Conservation (phyloP, 139 green algal species). For the Chlamydomonas asymmetrica region DNA sequence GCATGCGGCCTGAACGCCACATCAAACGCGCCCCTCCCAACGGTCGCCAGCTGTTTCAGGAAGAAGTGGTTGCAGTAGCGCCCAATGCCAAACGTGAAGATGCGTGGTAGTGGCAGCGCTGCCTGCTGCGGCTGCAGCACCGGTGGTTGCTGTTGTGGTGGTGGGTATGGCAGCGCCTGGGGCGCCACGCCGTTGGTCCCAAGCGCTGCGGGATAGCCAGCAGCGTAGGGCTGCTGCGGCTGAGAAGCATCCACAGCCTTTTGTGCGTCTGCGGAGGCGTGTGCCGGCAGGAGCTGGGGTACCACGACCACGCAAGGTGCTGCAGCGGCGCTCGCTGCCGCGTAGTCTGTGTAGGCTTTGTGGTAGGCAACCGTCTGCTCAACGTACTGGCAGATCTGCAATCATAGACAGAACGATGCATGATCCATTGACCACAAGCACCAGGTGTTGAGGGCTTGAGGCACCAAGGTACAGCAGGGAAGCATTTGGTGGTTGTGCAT, state of each 20-base stretch:
- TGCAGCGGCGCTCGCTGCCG: not conserved
- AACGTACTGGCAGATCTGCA: slow-evolving; percentile 8
- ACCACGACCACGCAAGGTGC: not conserved
- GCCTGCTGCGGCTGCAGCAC: not conserved
- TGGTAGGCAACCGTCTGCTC: slow-evolving; percentile 10
- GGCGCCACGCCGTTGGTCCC: no score
- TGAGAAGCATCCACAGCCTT: not conserved
- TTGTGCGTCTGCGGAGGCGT: not conserved
- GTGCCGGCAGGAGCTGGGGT: not conserved
- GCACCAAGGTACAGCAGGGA: no score
- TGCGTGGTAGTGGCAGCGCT: slow-evolving; percentile 30
- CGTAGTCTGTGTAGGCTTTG: no score
- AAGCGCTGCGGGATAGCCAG: no score
- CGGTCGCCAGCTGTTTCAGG: slow-evolving; percentile 54
- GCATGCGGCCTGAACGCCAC: slow-evolving; percentile 46
- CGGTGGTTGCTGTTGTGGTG: no score
- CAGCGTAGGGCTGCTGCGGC: no score
- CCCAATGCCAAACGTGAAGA: slow-evolving; percentile 63
- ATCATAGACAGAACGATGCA: no score
- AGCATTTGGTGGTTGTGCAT: no score
- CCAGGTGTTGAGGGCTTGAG: not conserved
- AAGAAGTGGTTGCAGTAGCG: slow-evolving; percentile 77
- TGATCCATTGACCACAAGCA: not conserved
- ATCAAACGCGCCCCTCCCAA: slow-evolving; percentile 58
- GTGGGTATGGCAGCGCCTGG: no score